Base-by-base conservation (phyloP, 495 filamentous ascomycete genomes). In the Aspergillus diversus region DNA sequence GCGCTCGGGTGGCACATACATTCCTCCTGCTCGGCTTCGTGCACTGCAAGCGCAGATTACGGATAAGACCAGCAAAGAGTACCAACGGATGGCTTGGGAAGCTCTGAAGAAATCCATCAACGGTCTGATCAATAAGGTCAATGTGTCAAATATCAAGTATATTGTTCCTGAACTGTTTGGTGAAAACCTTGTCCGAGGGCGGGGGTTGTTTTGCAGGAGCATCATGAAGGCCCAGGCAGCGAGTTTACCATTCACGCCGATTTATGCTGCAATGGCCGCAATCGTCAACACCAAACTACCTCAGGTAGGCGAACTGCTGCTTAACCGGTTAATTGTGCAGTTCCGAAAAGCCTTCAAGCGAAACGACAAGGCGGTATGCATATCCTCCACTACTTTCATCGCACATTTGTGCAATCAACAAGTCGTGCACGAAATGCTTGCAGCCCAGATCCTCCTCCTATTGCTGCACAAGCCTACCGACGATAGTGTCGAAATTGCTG, bases 71-170 rank as follows among this genome's bases (percentile, higher is more conserved):
- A 95, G 88, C 75, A 96, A 97, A 76, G 96, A 99, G 75, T 99
- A 97, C 74, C 95, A 99, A 81, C 90, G 96, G 55, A 95, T 99
- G 92, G 93, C 94, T 3, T 98, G 96, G 96, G 96, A 98, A 73
- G 94, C 95, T 9, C 74, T 98, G 71, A 99, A 99, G 80, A 99
- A 99, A 81, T 93, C 90, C 17, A 96, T 99, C 80, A 97, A 99
- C 72, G 95, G 95, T 69, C 78, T 99, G 33, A 94, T 98, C 79
- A 99, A 99, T 81, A 99, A 99, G 75, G 88, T 97, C 78, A 99
- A 97, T 75, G 89, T 91, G 43, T 90, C 89, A 17, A 99, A 99
- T 69, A 98, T 99, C 83, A 98, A 98, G 75, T 86, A 90, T 68
- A 97, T 99, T 63, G 92, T 97, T 7, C 93, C 93, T 0, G 95